Conservation (phyloP, 176 grass and related monocot genomes). For the Carex parvula region DNA sequence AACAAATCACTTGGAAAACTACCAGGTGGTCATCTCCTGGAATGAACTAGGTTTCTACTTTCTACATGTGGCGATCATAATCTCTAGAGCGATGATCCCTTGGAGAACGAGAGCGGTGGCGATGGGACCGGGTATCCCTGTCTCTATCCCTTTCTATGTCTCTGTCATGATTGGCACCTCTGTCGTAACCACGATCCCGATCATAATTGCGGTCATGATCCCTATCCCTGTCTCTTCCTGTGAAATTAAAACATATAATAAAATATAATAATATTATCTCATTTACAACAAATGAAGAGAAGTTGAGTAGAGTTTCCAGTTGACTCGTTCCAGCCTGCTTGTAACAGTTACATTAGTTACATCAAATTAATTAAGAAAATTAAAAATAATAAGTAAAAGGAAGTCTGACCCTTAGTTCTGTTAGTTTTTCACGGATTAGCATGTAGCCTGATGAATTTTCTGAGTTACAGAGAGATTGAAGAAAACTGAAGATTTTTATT, state of each 20-base stretch:
- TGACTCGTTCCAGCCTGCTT: constrained; percentile 17
- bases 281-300: constrained; percentile 27
- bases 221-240: constrained; percentile 76
- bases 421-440: no score
- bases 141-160: constrained; percentile 56
- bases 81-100: constrained; percentile 50
- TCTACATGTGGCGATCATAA: constrained; percentile 54
- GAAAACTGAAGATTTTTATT: no score
- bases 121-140: constrained; percentile 31
- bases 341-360: constrained; percentile 18
- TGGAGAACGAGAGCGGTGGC: constrained; percentile 65
- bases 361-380: constrained; percentile 18
- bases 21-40: background rate
- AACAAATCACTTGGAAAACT: background rate
- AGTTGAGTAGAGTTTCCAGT: background rate
- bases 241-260: constrained; percentile 24
- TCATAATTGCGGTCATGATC: constrained; percentile 66
- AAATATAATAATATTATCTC: constrained; percentile 25
- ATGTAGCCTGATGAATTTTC: no score
- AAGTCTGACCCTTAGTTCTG: constrained; percentile 65
- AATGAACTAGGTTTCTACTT: background rate
- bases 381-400: constrained; percentile 3
- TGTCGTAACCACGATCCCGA: constrained; percentile 64
- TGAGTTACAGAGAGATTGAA: no score
- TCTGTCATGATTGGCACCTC: constrained; percentile 49